Evolutionary conservation across 2,329 filamentous ascomycete genomes (phyloP), one percentile per base, ranked within the genome.

Genomic region (Penicillium sp.): DNA sequence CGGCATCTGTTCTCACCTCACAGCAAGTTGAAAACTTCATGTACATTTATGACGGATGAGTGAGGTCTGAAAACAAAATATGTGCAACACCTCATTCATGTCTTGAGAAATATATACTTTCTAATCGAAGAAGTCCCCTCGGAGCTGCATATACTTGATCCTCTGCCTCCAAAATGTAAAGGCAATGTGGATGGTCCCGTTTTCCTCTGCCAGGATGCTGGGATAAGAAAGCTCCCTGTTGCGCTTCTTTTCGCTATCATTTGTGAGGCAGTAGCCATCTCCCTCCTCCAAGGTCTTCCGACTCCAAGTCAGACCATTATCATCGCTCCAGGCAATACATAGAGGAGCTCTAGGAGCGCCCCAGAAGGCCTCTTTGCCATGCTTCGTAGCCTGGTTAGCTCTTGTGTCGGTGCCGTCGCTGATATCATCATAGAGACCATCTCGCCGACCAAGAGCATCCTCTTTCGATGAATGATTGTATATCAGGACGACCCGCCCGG

Each of bases 181-280:
- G 1, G 74, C 75, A 22, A 79, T 60, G 54, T 79, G 74, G 8
- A 70, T 62, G 4, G 61, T 43, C 4, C 60, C 67, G 0, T 22
- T 59, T 2, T 57, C 54, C 7, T 62, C 58, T 18, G 76, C 62
- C 1, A 68, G 57, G 31, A 79, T 77, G 56, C 76, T 78, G 0
- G 76, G 77, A 48, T 79, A 79, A 22, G 75, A 77, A 32, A 79
- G 43, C 52, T 79, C 77, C 7, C 76, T 61, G 24, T 79, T 79
- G 2, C 72, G 67, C 42, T 75, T 74, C 1, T 75, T 67, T 9
- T 67, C 65, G 0, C 73, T 77, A 48, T 78, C 77, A 54, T 79
- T 79, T 0, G 76, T 79, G 65, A 78, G 70, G 47, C 77, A 79
- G 24, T 74, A 78, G 0, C 77, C 77, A 57, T 79, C 75, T 0